Base-by-base conservation (phyloP, 2,329 filamentous ascomycete genomes). In the Diaporthe ampelina region DNA sequence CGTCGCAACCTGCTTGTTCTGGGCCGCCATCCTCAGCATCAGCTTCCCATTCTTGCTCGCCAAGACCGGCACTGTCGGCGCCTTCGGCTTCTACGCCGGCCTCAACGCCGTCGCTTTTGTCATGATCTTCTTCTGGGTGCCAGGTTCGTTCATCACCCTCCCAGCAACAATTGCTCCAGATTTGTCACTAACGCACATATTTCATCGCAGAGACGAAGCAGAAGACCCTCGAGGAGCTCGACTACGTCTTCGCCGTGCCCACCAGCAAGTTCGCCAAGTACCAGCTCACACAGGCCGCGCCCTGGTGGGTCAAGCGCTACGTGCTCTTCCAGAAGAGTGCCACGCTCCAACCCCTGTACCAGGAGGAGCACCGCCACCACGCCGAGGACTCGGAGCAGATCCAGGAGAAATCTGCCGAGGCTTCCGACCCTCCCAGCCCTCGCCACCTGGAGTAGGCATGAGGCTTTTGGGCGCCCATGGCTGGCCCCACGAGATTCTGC, bases 1-100 rank as follows among this genome's bases (percentile, higher is more conserved):
- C 15, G 91, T 94, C n/a, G 91, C 91, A 0, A 93, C 91, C 3
- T 92, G 91, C 77, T 85, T 92, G 17, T 87, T 88, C 79, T 91
- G 88, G 85, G 89, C 88, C 0, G 86, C 88, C 1, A 87, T 93
- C 0, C 83, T 92, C 48, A 88, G 88, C 24, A 88, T 94, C 71
- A 92, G 90, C 0, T 91, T 92, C 79, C 91, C 91, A 1, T 84
- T 88, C 65, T 89, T 92, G 82, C 82, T 92, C 15, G 81, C 80
- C 1, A 78, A 80, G 15, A 77, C 90, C 1, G 81, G 83, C 5
- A 84, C 86, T 48, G 74, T 80, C 5, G 80, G 80, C 54, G 79
- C 89, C 0, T 91, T 91, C 76, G 84, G 86, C 2, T 85, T 91
- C 74, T 91, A 91, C 77, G 86, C 90, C 0, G 87, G 85, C 1